These are phyloP conservation scores for Beauveria rudraprayagi DNA, from an alignment of 2,329 filamentous ascomycete genomes.

Conservation along the genomic window DNA sequence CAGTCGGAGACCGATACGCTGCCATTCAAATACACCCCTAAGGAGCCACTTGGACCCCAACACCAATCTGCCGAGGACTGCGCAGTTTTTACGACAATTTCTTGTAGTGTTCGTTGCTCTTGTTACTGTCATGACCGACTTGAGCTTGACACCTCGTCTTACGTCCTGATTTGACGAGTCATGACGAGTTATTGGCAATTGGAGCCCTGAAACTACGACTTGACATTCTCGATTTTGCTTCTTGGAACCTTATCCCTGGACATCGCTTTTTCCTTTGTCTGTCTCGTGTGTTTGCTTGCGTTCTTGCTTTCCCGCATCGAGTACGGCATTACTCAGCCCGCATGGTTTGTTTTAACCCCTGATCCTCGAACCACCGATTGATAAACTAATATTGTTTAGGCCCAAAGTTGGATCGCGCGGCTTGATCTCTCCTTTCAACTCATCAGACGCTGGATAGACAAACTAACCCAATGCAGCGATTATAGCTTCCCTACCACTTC, in stretches of 20 bases:
- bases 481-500: slow-evolving; percentile 47
- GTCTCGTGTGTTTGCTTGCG: not conserved
- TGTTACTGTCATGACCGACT: not conserved
- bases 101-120: not conserved
- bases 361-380: not conserved
- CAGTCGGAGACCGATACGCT: not conserved
- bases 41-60: not conserved
- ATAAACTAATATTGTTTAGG: slow-evolving; percentile 26
- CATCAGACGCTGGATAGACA: slow-evolving; percentile 38
- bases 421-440: slow-evolving; percentile 24
- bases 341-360: slow-evolving; percentile 20
- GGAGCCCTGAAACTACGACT: not conserved
- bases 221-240: not conserved
- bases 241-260: not conserved
- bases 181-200: not conserved
- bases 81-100: not conserved
- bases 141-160: not conserved
- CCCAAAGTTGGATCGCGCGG: slow-evolving; percentile 49
- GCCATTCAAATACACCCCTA: not conserved
- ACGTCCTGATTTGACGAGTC: not conserved
- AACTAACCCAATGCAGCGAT: slow-evolving; percentile 50
- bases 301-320: not conserved
- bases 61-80: not conserved
- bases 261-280: not conserved
- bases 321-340: slow-evolving; percentile 1